These are phyloP conservation scores for Avena insularis DNA, from an alignment of 176 grass and related monocot species.

Conservation along the genomic window DNA sequence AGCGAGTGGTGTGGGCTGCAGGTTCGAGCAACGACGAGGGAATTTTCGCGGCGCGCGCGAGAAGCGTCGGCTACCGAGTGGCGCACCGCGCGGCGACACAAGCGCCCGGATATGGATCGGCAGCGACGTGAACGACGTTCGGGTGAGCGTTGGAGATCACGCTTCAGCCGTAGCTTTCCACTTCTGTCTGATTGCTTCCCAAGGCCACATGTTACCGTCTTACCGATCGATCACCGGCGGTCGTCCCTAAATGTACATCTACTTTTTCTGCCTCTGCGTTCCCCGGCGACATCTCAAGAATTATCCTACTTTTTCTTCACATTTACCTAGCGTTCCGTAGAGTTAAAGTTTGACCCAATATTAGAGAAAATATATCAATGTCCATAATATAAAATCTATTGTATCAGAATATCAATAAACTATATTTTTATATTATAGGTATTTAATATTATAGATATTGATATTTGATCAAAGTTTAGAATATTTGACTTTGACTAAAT, in stretches of 20 bases:
- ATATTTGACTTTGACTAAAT: too few species aligned
- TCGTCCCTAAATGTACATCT: neutral
- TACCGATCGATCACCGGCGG: neutral
- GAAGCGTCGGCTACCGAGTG: conserved; percentile 31
- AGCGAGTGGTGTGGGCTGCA: conserved; percentile 5
- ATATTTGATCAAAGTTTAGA: too few species aligned
- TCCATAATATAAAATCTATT: too few species aligned
- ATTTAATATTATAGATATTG: too few species aligned
- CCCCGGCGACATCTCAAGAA: neutral
- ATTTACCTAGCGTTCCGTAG: too few species aligned
- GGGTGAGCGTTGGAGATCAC: neutral
- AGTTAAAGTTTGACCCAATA: too few species aligned
- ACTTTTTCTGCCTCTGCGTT: neutral
- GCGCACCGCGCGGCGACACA: neutral
- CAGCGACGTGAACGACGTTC: neutral
- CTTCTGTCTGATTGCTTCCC: neutral
- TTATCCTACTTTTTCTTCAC: too few species aligned
- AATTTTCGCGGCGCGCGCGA: neutral
- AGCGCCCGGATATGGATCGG: conserved; percentile 1
- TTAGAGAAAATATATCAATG: too few species aligned
- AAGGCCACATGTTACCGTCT: neutral
- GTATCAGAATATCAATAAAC: too few species aligned
- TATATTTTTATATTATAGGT: too few species aligned
- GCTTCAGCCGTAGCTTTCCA: neutral
- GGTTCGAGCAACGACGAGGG: neutral